Evolutionary conservation across 352 stramenopile species (phyloP), one percentile per base, ranked within the genome.

Genomic region (Phytophthora capsici): DNA sequence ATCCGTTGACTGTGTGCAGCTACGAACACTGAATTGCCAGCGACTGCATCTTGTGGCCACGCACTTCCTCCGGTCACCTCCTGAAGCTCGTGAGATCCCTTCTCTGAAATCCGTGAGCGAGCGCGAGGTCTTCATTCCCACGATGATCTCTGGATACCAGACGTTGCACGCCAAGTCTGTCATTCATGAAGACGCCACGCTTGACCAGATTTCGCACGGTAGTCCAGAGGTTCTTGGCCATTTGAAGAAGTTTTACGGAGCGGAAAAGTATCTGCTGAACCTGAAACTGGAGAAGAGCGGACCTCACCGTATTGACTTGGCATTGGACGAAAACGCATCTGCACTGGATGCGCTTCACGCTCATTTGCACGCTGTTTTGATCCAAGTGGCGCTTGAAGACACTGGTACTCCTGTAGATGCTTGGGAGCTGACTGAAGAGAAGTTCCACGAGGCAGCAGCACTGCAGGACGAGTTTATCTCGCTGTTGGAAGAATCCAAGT

Each of bases 1-100:
- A 37, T 85, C 79, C 6, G 71, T 92, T 17, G 62, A 66, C 17
- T 78, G 77, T 50, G 81, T 92, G 17, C 80, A 78, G 43, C 63
- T 92, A 48, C 79, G 74, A 4, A 92, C 84, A n/a, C 62, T 92
- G 36, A 90, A 89, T 58, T 85, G 73, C 37, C 77, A 91, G 66
- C 81, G 83, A 12, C 67, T 90, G 37, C 72, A 92, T 49, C 66
- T 90, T 44, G 69, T 88, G 22, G 54, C 73, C 20, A 64, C 73
- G 30, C 62, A 88, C 43, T 88, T 86, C 63, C 48, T 90, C 22
- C 48, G 61, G 26, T 56, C 58, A 2, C 16, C 13, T 5, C 10
- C 20, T 6, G 44, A 58, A 14, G 28, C 26, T 1, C 19, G 53
- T 2, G 48, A 71, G 9, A 55, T 85, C 10, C 71, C 70, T 1